These are phyloP conservation scores for Quercus glauca DNA, from an alignment of 306 rosid species.

Conservation along the genomic window DNA sequence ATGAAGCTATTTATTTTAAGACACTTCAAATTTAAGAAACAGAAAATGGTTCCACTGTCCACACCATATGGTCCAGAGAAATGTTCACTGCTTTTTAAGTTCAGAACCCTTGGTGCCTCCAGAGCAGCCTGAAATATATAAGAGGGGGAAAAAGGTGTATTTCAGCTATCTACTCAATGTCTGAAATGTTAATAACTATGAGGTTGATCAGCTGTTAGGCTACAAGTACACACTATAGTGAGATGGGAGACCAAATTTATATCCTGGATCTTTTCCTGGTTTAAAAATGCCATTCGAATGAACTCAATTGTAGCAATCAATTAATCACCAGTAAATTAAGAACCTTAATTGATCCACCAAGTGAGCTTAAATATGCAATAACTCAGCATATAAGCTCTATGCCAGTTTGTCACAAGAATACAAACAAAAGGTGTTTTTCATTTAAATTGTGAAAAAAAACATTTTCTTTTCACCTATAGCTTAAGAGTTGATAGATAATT, in stretches of 20 bases:
- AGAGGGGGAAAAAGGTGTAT: background rate
- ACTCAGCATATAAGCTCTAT: background rate
- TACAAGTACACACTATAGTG: background rate
- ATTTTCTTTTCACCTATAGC: background rate
- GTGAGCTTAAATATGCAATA: background rate
- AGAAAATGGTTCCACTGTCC: background rate
- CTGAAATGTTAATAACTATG: slow-evolving; percentile 8
- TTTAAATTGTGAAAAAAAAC: background rate
- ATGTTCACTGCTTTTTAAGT: slow-evolving; percentile 43
- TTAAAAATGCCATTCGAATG: background rate
- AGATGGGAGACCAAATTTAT: background rate
- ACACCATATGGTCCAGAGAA: slow-evolving; percentile 80
- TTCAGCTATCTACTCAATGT: background rate
- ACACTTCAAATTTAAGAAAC: background rate
- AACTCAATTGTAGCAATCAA: background rate
- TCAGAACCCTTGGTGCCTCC: slow-evolving; percentile 77
- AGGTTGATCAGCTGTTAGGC: background rate
- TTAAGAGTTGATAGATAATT: background rate
- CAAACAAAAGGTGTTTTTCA: background rate
- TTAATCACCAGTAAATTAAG: background rate
- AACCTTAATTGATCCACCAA: background rate
- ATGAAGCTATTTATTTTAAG: background rate
- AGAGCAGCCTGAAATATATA: slow-evolving; percentile 60
- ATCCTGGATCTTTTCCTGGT: background rate
- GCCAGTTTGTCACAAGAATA: background rate